These are phyloP conservation scores for Anthracocystis setariae DNA, from an alignment of 1,284 basidiomycete genomes.

Conservation along the genomic window DNA sequence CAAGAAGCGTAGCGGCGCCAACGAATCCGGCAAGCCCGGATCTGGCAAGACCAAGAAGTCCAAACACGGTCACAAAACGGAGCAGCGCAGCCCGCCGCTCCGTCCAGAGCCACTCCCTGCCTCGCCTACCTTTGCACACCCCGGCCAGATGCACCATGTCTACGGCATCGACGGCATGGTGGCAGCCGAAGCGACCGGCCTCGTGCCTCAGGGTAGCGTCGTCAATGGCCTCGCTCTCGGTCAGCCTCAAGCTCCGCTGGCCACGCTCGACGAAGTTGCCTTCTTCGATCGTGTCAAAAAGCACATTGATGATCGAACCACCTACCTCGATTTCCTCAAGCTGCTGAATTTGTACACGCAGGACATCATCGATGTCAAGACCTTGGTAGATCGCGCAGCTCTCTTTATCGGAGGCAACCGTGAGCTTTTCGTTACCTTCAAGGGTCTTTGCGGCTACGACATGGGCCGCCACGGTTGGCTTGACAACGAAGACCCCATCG, in stretches of 20 bases:
- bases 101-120: slow-evolving; percentile 40
- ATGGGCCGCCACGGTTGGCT: slow-evolving; percentile 74
- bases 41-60: slow-evolving; percentile 60
- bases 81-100: slow-evolving; percentile 47
- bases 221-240: slow-evolving; percentile 49
- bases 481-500: slow-evolving; percentile 69
- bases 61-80: slow-evolving; percentile 59
- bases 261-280: slow-evolving; percentile 82
- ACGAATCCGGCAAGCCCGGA: slow-evolving; percentile 38
- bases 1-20: slow-evolving; percentile 55
- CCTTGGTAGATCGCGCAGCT: slow-evolving; percentile 85
- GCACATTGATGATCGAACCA: slow-evolving; percentile 82
- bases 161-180: slow-evolving; percentile 61
- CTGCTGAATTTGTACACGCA: slow-evolving; percentile 94
- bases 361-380: slow-evolving; percentile 85
- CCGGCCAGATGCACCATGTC: slow-evolving; percentile 47
- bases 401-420: slow-evolving; percentile 81
- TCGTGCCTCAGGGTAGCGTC: slow-evolving; percentile 44
- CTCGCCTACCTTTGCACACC: slow-evolving; percentile 44
- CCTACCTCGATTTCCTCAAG: slow-evolving; percentile 96
- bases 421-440: slow-evolving; percentile 86
- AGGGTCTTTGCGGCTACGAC: slow-evolving; percentile 82
- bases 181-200: slow-evolving; percentile 49
- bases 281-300: slow-evolving; percentile 95
- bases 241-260: slow-evolving; percentile 69